Evolutionary conservation across 805 yeast species (phyloP).

Genomic region (Candida vaughaniae): DNA sequence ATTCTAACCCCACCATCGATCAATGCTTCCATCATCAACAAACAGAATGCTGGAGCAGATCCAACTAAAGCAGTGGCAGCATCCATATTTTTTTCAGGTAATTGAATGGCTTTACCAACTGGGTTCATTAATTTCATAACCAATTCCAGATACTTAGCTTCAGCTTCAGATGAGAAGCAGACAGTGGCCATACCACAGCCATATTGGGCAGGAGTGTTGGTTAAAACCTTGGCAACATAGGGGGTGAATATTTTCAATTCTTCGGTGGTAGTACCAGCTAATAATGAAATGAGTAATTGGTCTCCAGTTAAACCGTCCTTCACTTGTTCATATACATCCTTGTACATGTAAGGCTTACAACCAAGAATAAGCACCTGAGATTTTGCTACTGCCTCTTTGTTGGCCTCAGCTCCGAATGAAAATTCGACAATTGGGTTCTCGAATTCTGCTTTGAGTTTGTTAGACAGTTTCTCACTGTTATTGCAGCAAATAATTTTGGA

Average conservation of each 20-base stretch:
- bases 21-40: conserved; percentile 85
- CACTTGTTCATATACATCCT: conserved; percentile 55
- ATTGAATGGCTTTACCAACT: conserved; percentile 63
- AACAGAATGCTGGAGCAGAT: conserved; percentile 93
- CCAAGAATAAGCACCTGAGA: conserved; percentile 79
- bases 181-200: conserved; percentile 94
- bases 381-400: conserved; percentile 56
- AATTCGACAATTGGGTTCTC: conserved; percentile 44
- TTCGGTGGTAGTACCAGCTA: conserved; percentile 89
- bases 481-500: conserved; percentile 77
- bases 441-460: conserved; percentile 48
- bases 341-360: conserved; percentile 82
- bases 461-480: conserved; percentile 38
- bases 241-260: conserved; percentile 56
- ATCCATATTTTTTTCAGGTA: conserved; percentile 93
- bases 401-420: conserved; percentile 43
- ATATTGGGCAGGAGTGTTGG: conserved; percentile 92
- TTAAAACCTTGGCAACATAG: conserved; percentile 87
- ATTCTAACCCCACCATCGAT: conserved; percentile 92
- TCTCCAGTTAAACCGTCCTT: conserved; percentile 47
- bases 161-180: conserved; percentile 61
- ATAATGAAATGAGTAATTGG: conserved; percentile 68
- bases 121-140: conserved; percentile 57
- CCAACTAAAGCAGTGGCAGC: conserved; percentile 95
- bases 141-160: conserved; percentile 39